These are phyloP conservation scores for Aspergillus cejpii DNA, from an alignment of 2,329 filamentous ascomycete species.

Conservation along the genomic window DNA sequence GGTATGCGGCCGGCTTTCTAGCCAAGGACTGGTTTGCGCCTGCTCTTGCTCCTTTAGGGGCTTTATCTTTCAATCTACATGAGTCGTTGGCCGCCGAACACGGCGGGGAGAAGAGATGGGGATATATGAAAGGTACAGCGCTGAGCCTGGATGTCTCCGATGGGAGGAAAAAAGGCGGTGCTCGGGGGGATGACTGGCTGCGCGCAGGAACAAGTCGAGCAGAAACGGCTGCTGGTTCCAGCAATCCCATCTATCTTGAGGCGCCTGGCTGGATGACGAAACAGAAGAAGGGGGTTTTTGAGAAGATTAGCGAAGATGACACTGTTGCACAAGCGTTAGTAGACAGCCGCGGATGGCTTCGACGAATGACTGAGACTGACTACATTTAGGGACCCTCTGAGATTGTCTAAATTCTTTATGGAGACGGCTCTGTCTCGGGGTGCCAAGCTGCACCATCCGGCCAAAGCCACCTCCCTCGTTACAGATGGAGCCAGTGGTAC, in stretches of 20 bases:
- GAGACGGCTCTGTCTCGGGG: conserved; percentile 52
- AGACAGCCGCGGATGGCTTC: background rate
- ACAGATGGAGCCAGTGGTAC: conserved; percentile 45
- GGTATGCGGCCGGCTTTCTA: conserved; percentile 66
- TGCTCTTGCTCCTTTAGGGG: conserved; percentile 53
- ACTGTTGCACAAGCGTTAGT: conserved; percentile 60
- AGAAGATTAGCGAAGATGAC: conserved; percentile 55
- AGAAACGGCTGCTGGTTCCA: conserved; percentile 42
- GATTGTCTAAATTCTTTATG: conserved; percentile 61
- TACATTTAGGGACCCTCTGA: conserved; percentile 54
- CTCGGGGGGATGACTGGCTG: conserved; percentile 59
- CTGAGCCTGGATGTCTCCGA: conserved; percentile 47
- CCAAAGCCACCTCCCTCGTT: conserved; percentile 48
- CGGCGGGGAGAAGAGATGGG: conserved; percentile 54
- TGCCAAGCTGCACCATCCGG: conserved; percentile 61
- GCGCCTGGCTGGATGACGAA: conserved; percentile 56
- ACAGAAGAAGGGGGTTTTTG: conserved; percentile 50
- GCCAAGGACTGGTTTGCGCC: conserved; percentile 65
- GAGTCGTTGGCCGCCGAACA: conserved; percentile 55
- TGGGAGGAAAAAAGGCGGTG: conserved; percentile 35
- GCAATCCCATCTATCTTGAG: conserved; percentile 29
- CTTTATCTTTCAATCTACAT: conserved; percentile 64
- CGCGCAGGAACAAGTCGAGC: conserved; percentile 57
- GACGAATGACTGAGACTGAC: background rate
- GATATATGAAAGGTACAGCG: conserved; percentile 54